phyloP scores from a whole-genome alignment of 495 filamentous ascomycete genomes.

The Usnea hakonensis region DNA sequence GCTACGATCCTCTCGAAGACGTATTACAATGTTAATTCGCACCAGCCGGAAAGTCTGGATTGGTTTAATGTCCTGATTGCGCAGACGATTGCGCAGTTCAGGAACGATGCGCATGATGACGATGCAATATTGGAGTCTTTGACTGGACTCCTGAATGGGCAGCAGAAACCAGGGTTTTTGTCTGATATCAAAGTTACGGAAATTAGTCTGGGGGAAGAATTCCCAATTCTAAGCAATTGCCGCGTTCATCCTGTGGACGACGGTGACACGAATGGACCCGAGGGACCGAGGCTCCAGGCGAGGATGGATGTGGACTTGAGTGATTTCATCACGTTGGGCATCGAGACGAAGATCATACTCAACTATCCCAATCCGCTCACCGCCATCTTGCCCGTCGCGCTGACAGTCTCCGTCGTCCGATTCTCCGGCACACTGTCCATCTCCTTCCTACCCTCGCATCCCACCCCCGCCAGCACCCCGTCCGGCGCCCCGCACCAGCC shows the following conservation, averaged over 20 bases:
- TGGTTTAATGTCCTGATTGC: conserved; percentile 99
- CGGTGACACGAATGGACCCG: conserved; percentile 38
- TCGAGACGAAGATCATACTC: conserved; percentile 87
- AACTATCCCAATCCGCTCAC: conserved; percentile 87
- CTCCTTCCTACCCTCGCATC: conserved; percentile 66
- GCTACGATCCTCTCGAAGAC: conserved; percentile 91
- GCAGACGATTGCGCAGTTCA: conserved; percentile 92
- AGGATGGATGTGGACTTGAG: conserved; percentile 94
- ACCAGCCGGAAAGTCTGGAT: conserved; percentile 97
- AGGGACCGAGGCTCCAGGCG: conserved; percentile 72
- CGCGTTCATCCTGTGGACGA: conserved; percentile 70
- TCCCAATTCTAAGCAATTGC: conserved; percentile 98
- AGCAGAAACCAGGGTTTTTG: conserved; percentile 78
- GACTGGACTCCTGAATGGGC: conserved; percentile 76
- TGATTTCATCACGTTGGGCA: conserved; percentile 78
- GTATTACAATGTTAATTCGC: conserved; percentile 92
- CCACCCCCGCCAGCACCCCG: conserved; percentile 28
- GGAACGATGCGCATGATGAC: conserved; percentile 73
- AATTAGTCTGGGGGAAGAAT: conserved; percentile 88
- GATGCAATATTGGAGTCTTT: conserved; percentile 94
- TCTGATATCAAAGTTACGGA: conserved; percentile 92
- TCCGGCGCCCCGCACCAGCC: conserved; percentile 26
- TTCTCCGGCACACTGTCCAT: conserved; percentile 93
- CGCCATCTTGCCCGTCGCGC: conserved; percentile 85
- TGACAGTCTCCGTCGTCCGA: conserved; percentile 83